phyloP scores from a whole-genome alignment of 129 eudicot genomes.

The Dittrichia graveolens region DNA sequence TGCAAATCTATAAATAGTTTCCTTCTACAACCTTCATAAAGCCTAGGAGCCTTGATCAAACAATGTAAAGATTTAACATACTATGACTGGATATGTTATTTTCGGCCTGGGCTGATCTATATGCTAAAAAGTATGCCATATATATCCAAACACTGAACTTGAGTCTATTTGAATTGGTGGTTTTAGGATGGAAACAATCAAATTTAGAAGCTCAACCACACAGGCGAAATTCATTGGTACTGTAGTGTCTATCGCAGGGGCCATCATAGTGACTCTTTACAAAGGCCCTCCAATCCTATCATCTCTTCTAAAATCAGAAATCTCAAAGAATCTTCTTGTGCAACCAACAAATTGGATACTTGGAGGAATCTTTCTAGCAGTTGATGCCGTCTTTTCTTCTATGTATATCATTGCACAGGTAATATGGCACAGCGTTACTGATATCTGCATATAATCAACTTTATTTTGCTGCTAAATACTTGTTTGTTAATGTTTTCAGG shows the following conservation, averaged over 20 bases:
- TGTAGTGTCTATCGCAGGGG: conserved; percentile 68
- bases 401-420: conserved; percentile 62
- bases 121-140: conserved; percentile 6
- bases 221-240: conserved; percentile 69
- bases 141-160: neutral
- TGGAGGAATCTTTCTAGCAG: conserved; percentile 65
- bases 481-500: conserved; percentile 43
- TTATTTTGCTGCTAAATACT: conserved; percentile 1
- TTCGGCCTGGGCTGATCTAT: too few species aligned
- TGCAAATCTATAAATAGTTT: too few species aligned
- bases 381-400: conserved; percentile 49
- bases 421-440: neutral
- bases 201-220: conserved; percentile 48
- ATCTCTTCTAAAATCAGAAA: conserved; percentile 22
- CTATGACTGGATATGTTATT: too few species aligned
- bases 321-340: conserved; percentile 21
- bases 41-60: too few species aligned
- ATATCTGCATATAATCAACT: neutral
- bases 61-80: too few species aligned
- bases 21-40: too few species aligned
- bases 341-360: conserved; percentile 56
- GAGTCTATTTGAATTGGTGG: conserved; percentile 8
- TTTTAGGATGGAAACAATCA: conserved; percentile 68
- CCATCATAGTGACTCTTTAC: conserved; percentile 69
- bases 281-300: conserved; percentile 58